A percentile compares a stretch with the other conserved stretches of the same genome.
Conservation (phyloP, 352 stramenopile genomes). For the Pythium angustatum region DNA sequence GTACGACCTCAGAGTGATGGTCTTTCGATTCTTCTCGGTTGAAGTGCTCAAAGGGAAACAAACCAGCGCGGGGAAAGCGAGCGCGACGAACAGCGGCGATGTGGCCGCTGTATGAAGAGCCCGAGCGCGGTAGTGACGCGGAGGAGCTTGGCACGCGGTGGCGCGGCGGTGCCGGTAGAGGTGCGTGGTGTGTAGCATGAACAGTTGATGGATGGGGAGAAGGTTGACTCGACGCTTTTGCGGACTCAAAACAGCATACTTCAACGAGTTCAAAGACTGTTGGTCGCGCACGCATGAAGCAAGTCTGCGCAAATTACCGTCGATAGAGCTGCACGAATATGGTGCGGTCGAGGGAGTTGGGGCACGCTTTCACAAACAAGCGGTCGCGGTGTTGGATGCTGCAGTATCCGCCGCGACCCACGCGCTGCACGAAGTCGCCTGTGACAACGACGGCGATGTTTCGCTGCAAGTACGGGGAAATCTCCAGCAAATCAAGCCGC, state of each 20-base stretch:
- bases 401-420: too few relatives aligned
- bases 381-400: not conserved
- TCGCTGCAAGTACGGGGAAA: too few relatives aligned
- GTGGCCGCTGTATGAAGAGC: conserved; percentile 21
- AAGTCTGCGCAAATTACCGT: not conserved
- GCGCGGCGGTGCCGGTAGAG: not conserved
- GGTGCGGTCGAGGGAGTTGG: not conserved
- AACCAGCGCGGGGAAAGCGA: not conserved
- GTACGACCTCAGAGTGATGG: conserved; percentile 22
- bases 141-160: not conserved
- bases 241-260: conserved; percentile 16
- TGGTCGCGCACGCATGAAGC: not conserved
- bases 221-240: too few relatives aligned
- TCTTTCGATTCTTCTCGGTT: conserved; percentile 11
- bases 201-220: too few relatives aligned
- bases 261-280: not conserved
- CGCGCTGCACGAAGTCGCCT: too few relatives aligned
- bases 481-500: too few relatives aligned
- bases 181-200: too few relatives aligned
- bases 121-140: too few relatives aligned
- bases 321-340: not conserved
- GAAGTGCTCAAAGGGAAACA: conserved; percentile 23
- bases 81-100: conserved; percentile 11
- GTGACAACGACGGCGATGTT: too few relatives aligned
- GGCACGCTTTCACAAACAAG: not conserved